A percentile compares a stretch with the other conserved stretches of the same genome.
These are phyloP conservation scores for Cyberlindnera xishuangbannaensis DNA, from an alignment of 805 yeast genomes.

Conservation along the genomic window DNA sequence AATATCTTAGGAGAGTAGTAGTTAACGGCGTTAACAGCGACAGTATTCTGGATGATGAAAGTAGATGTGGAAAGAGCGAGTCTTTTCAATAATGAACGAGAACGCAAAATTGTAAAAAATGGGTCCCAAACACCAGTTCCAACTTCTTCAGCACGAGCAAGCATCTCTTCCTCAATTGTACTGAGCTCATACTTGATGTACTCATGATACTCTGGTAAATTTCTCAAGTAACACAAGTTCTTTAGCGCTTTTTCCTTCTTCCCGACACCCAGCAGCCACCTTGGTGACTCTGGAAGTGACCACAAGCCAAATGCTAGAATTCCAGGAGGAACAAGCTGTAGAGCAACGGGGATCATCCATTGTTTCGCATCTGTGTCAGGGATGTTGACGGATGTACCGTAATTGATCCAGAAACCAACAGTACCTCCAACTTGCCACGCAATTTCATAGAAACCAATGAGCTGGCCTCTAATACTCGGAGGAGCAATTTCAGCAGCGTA, in stretches of 20 bases:
- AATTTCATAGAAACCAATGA: constrained; percentile 42
- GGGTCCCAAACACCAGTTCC: constrained; percentile 38
- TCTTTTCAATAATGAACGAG: constrained; percentile 29
- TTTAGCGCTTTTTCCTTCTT: constrained; percentile 30
- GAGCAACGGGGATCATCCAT: constrained; percentile 44
- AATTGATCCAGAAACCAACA: constrained; percentile 19
- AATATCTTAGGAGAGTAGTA: constrained; percentile 51
- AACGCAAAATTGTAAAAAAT: constrained; percentile 29
- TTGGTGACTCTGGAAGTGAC: constrained; percentile 40
- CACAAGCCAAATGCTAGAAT: constrained; percentile 34
- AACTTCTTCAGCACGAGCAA: constrained; percentile 19
- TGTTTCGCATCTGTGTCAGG: constrained; percentile 30
- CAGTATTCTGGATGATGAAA: constrained; percentile 40
- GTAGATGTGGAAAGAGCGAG: constrained; percentile 33
- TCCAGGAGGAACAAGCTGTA: constrained; percentile 41
- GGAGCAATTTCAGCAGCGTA: constrained; percentile 44
- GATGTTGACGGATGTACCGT: constrained; percentile 13
- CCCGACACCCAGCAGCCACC: constrained; percentile 35
- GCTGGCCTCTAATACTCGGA: constrained; percentile 39
- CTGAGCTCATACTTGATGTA: constrained; percentile 37
- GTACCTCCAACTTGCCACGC: constrained; percentile 34
- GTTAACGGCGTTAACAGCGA: constrained; percentile 45
- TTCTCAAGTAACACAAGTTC: constrained; percentile 33
- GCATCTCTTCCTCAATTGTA: constrained; percentile 25
- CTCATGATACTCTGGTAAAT: constrained; percentile 31